Evolutionary conservation across 176 grass and related monocot genomes (phyloP).

Genomic region (Triticum monococcum): DNA sequence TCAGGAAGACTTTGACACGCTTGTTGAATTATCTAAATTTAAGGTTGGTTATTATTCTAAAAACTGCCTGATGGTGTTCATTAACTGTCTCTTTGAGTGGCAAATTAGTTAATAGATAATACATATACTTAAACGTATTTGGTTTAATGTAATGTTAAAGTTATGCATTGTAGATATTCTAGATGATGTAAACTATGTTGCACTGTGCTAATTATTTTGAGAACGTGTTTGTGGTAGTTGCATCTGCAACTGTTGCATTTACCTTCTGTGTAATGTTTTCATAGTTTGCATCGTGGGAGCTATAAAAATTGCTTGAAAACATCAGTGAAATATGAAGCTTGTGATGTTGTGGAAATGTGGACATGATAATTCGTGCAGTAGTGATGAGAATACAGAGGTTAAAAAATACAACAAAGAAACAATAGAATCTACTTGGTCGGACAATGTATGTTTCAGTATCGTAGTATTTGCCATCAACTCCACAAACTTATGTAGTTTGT

Average conservation of each 20-base stretch:
- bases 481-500: neutral
- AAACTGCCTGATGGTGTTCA: neutral
- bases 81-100: constrained; percentile 1
- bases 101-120: neutral
- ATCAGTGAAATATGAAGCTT: neutral
- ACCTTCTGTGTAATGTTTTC: neutral
- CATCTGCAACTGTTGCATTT: neutral
- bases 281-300: neutral
- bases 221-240: neutral
- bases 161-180: neutral
- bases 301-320: neutral
- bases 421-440: neutral
- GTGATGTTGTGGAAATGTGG: neutral
- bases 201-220: neutral
- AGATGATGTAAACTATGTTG: neutral
- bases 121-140: neutral
- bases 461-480: neutral
- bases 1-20: constrained; percentile 90
- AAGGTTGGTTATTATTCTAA: constrained; percentile 57
- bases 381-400: neutral
- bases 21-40: constrained; percentile 94
- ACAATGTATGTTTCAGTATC: constrained; percentile 1
- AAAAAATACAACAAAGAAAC: neutral
- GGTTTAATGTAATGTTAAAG: neutral
- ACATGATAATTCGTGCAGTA: neutral